Base-by-base conservation (phyloP, 1,139 yeast genomes). In the Suhomyces coccinellae region DNA sequence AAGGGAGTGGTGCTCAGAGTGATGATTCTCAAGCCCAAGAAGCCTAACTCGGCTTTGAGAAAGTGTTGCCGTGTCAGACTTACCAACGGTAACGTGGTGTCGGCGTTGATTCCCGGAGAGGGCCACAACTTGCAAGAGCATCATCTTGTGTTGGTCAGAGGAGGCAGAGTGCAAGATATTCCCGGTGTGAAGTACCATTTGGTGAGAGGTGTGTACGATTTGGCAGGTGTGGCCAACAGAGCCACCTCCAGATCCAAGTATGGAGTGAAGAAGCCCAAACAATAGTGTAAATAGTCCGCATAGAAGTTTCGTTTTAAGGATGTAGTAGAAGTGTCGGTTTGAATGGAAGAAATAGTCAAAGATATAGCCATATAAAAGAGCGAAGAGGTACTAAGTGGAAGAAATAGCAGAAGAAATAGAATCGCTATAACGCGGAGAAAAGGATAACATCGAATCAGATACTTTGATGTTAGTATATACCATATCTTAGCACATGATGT, bases 51-150 rank as follows among this genome's bases (percentile, higher is more conserved):
- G 39, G 97, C 99, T 14, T 93, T 90, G 69, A 81, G 99, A 70
- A 95, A 95, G 67, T 96, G 96, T 45, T 90, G 96, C 55, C 85
- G 98, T 73, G 99, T 95, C 26, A 80, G 97, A 66, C 77, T 95
- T 51, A 82, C 96, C 15, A 93, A 88, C 59, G 99, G 99, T 29
- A 85, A 84, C 55, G 85, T 87, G 42, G 80, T 93, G 15, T 85
- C 95, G 43, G 97, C 97, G 3, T 90, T 91, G 65, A 93, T 95
- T 49, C 97, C 98, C 11, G 99, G 99, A 46, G 98, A 93, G 63
- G 99, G 99, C 20, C 99, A 95, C 67, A 93, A 93, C 61, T 93
- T 95, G 35, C 98, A 93, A 71, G 99, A 95, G 68, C 99, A 95
- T 70, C 89, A 95, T 61, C 95, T 93, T 45, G 98, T 95, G 2